These are phyloP conservation scores for Calocera viscosa DNA, from an alignment of 768 basidiomycete species.

Conservation along the genomic window DNA sequence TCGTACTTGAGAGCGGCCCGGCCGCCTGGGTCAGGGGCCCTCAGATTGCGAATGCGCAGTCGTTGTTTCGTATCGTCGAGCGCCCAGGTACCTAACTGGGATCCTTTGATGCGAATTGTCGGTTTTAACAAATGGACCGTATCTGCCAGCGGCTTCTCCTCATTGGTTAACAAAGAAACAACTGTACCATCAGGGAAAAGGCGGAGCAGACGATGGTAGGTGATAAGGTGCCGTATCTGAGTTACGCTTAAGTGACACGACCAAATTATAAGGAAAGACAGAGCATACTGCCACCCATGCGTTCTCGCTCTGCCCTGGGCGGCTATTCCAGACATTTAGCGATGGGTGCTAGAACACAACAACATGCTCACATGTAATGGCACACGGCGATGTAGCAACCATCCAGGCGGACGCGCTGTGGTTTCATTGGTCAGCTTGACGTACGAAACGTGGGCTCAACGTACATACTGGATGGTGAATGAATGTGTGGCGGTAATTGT, in stretches of 20 bases:
- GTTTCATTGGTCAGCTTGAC: neutral
- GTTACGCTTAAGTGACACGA: slow-evolving; percentile 12
- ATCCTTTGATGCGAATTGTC: slow-evolving; percentile 68
- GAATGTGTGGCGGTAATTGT: slow-evolving; percentile 62
- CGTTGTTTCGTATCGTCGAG: slow-evolving; percentile 34
- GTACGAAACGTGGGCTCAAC: neutral
- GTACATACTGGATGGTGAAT: slow-evolving; percentile 53
- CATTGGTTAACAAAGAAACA: slow-evolving; percentile 71
- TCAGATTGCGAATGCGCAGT: neutral
- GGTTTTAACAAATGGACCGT: slow-evolving; percentile 68
- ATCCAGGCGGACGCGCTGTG: slow-evolving; percentile 55
- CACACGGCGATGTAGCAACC: slow-evolving; percentile 88
- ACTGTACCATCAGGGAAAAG: slow-evolving; percentile 82
- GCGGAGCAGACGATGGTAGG: slow-evolving; percentile 88
- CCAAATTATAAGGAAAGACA: neutral
- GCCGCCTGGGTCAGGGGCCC: slow-evolving; percentile 9
- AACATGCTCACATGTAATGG: slow-evolving; percentile 40
- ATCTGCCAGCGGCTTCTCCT: slow-evolving; percentile 54
- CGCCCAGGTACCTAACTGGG: slow-evolving; percentile 58
- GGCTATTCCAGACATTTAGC: slow-evolving; percentile 32
- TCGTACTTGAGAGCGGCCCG: slow-evolving; percentile 23
- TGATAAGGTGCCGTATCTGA: slow-evolving; percentile 59
- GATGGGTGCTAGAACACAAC: slow-evolving; percentile 40
- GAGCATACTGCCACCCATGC: slow-evolving; percentile 73
- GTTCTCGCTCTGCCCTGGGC: slow-evolving; percentile 67